Evolutionary conservation across 1,139 yeast genomes (phyloP).

Genomic region (Debaryomyces nepalensis): DNA sequence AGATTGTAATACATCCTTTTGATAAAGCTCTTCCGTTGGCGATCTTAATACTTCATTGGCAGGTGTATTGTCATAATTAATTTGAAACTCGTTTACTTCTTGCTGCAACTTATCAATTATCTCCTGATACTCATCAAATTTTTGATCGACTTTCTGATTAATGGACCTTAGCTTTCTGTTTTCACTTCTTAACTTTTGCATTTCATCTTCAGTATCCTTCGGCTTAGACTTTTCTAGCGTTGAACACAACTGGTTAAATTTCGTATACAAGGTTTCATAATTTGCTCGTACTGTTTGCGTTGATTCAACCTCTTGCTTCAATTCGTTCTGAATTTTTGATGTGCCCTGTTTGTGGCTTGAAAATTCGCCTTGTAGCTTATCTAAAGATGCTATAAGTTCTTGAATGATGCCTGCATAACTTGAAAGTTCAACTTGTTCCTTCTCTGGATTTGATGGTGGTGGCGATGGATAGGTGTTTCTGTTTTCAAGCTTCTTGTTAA

Average conservation of each 20-base stretch:
- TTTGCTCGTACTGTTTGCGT: slow-evolving; percentile 27
- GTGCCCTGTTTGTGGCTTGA: slow-evolving; percentile 28
- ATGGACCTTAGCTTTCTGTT: slow-evolving; percentile 24
- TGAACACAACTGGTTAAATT: slow-evolving; percentile 25
- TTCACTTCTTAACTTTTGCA: slow-evolving; percentile 24
- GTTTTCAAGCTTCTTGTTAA: slow-evolving; percentile 21
- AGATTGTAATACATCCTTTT: slow-evolving; percentile 26
- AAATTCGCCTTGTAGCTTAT: slow-evolving; percentile 30
- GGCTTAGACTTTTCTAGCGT: slow-evolving; percentile 18
- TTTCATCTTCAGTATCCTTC: slow-evolving; percentile 17
- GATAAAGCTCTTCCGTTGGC: slow-evolving; percentile 14
- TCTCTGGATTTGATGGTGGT: slow-evolving; percentile 21
- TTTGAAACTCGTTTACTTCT: slow-evolving; percentile 35
- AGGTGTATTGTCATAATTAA: slow-evolving; percentile 8
- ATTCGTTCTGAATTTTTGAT: slow-evolving; percentile 27
- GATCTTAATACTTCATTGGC: slow-evolving; percentile 1
- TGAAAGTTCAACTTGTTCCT: slow-evolving; percentile 20
- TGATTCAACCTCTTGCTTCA: slow-evolving; percentile 29
- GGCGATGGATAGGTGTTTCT: slow-evolving; percentile 20
- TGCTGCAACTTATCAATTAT: slow-evolving; percentile 38
- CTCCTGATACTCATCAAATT: slow-evolving; percentile 37
- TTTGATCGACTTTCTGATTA: slow-evolving; percentile 26
- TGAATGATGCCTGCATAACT: slow-evolving; percentile 25
- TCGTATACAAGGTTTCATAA: slow-evolving; percentile 24
- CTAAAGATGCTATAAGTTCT: slow-evolving; percentile 24